phyloP scores from a whole-genome alignment of 2,329 filamentous ascomycete genomes.

The Chaetomium sp. region DNA sequence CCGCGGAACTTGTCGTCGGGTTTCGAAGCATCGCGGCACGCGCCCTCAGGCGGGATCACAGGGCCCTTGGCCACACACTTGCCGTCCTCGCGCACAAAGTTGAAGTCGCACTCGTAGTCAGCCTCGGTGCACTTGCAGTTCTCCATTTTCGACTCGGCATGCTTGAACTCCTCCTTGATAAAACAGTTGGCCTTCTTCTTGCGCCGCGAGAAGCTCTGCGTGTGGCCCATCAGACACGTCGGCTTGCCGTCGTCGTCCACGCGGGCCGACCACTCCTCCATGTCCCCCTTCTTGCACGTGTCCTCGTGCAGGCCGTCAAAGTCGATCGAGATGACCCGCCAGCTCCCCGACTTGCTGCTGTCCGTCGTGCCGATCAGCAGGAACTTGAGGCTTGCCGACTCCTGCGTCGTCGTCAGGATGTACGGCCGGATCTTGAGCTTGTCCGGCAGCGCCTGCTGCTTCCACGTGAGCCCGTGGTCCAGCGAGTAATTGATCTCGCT shows the following conservation, averaged over 20 bases:
- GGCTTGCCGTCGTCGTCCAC: constrained; percentile 72
- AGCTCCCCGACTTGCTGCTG: constrained; percentile 39
- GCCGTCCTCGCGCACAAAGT: constrained; percentile 65
- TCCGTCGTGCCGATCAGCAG: constrained; percentile 61
- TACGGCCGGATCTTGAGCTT: constrained; percentile 62
- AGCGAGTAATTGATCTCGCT: constrained; percentile 67
- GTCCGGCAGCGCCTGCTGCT: constrained; percentile 59
- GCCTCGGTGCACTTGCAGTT: constrained; percentile 72
- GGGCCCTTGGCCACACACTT: constrained; percentile 61
- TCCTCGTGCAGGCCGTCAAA: constrained; percentile 75
- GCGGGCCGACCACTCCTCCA: constrained; percentile 85
- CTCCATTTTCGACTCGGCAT: constrained; percentile 62
- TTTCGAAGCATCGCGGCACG: constrained; percentile 56
- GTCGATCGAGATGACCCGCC: constrained; percentile 68
- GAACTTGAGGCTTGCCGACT: constrained; percentile 91
- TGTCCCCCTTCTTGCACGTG: constrained; percentile 69
- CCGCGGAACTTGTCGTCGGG: constrained; percentile 70
- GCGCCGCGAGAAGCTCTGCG: constrained; percentile 75
- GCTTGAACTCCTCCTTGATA: constrained; percentile 76
- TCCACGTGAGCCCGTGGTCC: constrained; percentile 84
- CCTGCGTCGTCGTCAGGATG: constrained; percentile 78
- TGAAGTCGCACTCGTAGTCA: constrained; percentile 97
- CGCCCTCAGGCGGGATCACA: constrained; percentile 60
- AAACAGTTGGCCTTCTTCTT: constrained; percentile 89
- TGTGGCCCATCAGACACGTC: constrained; percentile 93